phyloP scores from a whole-genome alignment of 768 basidiomycete species.

The Mycena galericulata region DNA sequence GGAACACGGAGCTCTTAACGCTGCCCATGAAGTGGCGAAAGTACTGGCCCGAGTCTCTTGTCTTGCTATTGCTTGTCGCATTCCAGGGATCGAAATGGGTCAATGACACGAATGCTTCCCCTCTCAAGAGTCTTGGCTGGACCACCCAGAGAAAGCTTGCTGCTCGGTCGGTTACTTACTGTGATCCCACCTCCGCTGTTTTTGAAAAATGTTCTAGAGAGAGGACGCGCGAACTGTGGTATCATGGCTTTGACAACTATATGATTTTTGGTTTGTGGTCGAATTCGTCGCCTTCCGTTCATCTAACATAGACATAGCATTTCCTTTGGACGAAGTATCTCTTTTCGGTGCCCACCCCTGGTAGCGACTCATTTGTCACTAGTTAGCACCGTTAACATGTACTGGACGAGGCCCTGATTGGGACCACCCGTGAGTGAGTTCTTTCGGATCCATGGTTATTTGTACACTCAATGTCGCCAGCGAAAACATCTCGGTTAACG shows the following conservation, averaged over 20 bases:
- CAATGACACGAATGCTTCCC: constrained; percentile 47
- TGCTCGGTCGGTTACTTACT: constrained; percentile 64
- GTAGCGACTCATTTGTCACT: constrained; percentile 16
- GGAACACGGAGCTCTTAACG: constrained; percentile 14
- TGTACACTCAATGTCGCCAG: constrained; percentile 45
- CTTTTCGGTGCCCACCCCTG: constrained; percentile 6
- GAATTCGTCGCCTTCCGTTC: not conserved
- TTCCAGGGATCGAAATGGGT: constrained; percentile 49
- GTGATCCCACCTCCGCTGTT: not conserved
- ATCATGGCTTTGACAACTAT: constrained; percentile 91
- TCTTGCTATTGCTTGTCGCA: constrained; percentile 52
- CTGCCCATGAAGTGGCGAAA: constrained; percentile 62
- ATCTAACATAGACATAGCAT: constrained; percentile 61
- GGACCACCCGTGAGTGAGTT: constrained; percentile 75
- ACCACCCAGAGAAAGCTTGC: constrained; percentile 66
- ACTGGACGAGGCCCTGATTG: constrained; percentile 89
- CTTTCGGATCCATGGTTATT: constrained; percentile 9
- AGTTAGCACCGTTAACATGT: constrained; percentile 93
- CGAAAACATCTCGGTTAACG: constrained; percentile 84
- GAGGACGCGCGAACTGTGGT: constrained; percentile 82
- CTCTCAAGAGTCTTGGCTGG: constrained; percentile 58
- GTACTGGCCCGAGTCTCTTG: constrained; percentile 64
- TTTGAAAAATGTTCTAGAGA: constrained; percentile 58
- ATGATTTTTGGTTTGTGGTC: constrained; percentile 78
- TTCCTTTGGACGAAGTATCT: constrained; percentile 85